Base-by-base conservation (phyloP, 345 rosid species). In the Citrus reticulata region DNA sequence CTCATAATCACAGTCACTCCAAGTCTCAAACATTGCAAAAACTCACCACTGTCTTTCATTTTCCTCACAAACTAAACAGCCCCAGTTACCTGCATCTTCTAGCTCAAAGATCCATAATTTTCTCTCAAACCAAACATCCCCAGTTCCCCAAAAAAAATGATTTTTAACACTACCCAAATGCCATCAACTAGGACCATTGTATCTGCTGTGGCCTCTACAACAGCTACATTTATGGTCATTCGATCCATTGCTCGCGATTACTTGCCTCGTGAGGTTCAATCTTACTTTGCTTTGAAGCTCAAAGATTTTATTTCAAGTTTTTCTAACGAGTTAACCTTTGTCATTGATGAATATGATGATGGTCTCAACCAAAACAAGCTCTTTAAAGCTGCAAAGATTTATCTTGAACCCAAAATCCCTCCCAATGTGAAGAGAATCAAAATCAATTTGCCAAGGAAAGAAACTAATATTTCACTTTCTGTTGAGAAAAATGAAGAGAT, bases 381-480 rank as follows among this genome's bases (percentile, higher is more conserved):
- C 6, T 54, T 54, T 73, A 72, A 24, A 72, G 85, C 0, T 83
- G 81, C 83, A 8, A 69, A 81, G 58, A 59, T 88, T 73, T 88
- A 86, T 75, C 80, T 88, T 24, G 85, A 86, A 68, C 75, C 88
- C 79, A 73, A 78, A 4, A 76, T 54, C 11, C 58, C 58, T 16
- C 58, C 58, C 7, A 16, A 17, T 54, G 20, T 54, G 22, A 17
- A 54, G 1, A 54, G 22, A 54, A 54, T 54, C 7, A 54, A 54
- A 17, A 54, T 54, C n/a, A 54, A 6, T 5, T 54, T 54, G 14
- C 58, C 2, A 17, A 54, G 0, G 7, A 77, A 32, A 51, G 39
- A 72, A 79, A 37, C 8, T 60, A 81, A 70, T 20, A 6, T 78
- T 19, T 67, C 82, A 9, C 7, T 81, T 4, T 80, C 82, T 5